phyloP scores from a whole-genome alignment of 768 basidiomycete genomes.

The Neoboletus magnificus region DNA sequence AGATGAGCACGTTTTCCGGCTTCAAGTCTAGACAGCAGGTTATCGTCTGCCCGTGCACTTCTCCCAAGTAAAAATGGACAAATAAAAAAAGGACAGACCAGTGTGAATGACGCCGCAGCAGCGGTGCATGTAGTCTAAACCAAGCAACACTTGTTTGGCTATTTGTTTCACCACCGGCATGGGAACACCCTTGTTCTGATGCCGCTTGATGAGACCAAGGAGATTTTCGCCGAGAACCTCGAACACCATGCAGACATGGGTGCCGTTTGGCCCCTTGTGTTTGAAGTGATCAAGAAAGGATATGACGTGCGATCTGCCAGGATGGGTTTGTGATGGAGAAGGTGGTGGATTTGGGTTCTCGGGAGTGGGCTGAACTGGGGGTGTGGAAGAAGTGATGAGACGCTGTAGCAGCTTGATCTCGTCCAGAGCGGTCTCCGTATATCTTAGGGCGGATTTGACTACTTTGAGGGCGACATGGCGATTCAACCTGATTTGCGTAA shows the following conservation, averaged over 20 bases:
- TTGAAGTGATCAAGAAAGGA: slow-evolving; percentile 97
- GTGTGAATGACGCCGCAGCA: slow-evolving; percentile 98
- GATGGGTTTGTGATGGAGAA: slow-evolving; percentile 66
- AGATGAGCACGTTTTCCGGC: slow-evolving; percentile 96
- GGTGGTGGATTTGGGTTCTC: slow-evolving; percentile 49
- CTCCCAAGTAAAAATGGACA: background rate
- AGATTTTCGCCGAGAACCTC: slow-evolving; percentile 98
- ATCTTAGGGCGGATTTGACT: slow-evolving; percentile 94
- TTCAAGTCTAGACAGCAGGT: slow-evolving; percentile 66
- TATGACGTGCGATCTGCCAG: slow-evolving; percentile 92
- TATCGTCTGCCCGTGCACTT: background rate
- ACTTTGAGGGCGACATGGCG: slow-evolving; percentile 99
- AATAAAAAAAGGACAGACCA: slow-evolving; percentile 39
- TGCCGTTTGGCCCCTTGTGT: slow-evolving; percentile 95
- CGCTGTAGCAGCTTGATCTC: slow-evolving; percentile 98
- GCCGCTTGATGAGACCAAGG: slow-evolving; percentile 92
- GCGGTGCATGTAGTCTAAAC: slow-evolving; percentile 96
- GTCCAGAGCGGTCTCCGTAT: slow-evolving; percentile 97
- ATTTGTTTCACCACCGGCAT: slow-evolving; percentile 92
- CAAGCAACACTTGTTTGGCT: slow-evolving; percentile 92
- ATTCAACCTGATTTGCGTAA: slow-evolving; percentile 58
- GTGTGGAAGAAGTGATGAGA: slow-evolving; percentile 79
- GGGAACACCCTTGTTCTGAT: slow-evolving; percentile 97
- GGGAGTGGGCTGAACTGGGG: slow-evolving; percentile 46
- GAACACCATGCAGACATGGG: slow-evolving; percentile 99